Evolutionary conservation across 139 green algal genomes (phyloP), one percentile per base, ranked within the genome.

Genomic region (Chlamydomonas eustigma): DNA sequence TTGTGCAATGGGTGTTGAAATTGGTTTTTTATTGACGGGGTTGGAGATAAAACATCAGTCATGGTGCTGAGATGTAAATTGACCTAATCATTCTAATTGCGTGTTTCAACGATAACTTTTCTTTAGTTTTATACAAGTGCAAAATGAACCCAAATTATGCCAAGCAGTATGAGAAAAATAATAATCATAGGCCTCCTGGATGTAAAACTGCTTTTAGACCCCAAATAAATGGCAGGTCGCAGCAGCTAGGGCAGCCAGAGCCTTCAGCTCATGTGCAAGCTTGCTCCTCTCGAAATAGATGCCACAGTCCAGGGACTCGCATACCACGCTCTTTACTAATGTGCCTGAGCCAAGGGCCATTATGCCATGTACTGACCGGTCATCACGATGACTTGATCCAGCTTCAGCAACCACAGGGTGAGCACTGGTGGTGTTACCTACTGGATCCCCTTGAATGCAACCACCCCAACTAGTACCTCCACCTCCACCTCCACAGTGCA

Each of bases 241-340:
- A 12, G 12, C 12, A 18, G 44, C 18, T 18, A 58, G 18, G 12
- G 18, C 44, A 12, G 44, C 44, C 12, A 58, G 44, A 28, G 44
- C 44, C 44, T 12, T 28, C 44, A 58, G 44, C 44, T 58, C 44
- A 18, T 58, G 44, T 8, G 78, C 82, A 73, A 95, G 73, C 86
- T 98, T 98, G 4, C 81, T 69, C 35, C 94, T 75, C 88, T 97
- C 92, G 81, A 91, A 98, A 44, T 90, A 98, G 34, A 97, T 80
- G 0, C 87, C 89, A 73, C 94, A 98, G 75, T 98, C 94, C 31
- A 98, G 69, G 1, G 88, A 95, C 37, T 91, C 84, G 79, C 94
- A 98, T 39, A 87, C 87, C 30, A 98, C 85, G 34, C 84, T 86
- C 44, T 12, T 8, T 18, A 69, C 58, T 8, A 30, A n/a, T 8